Base-by-base conservation (phyloP, 2,329 filamentous ascomycete species). In the Aspergillus piperis region DNA sequence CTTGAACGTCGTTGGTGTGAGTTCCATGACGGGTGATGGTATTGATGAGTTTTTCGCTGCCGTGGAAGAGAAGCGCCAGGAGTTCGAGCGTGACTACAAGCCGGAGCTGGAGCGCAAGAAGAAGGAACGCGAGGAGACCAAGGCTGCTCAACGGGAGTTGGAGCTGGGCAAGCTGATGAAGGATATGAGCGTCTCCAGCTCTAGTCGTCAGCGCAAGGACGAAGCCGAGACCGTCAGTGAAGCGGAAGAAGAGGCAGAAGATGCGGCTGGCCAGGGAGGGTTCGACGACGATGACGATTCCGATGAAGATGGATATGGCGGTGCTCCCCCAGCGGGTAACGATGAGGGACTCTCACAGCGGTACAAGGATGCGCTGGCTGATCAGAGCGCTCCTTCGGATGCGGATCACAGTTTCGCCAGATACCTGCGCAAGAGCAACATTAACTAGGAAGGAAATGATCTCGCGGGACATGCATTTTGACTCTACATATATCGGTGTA, bases 131-230 rank as follows among this genome's bases (percentile, higher is more conserved):
- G 91, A 96, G 62, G 85, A 89, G 62, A 84, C 87, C 67, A 94
- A 93, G 80, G 83, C 86, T 62, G 84, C 84, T 60, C 79, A 86
- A 27, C 84, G 92, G 49, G 88, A 96, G 70, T 86, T 89, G 70
- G 93, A 99, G 75, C 79, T 99, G 27, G 91, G 90, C 62, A 92
- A 91, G 80, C 87, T 99, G 82, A 96, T 99, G 92, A 89, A 90
- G 73, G 94, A 95, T 68, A 96, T 99, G 91, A 83, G 83, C 56
- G 84, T 91, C 49, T 81, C 81, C 19, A 77, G 77, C 21, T 64
- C 72, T 62, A 76, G 57, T 44, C 66, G 59, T 63, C 66, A 63
- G 51, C 65, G 64, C 58, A 48, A 53, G 42, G 69, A 64, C 60
- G 69, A 72, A 58, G 68, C 73, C 3, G 81, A 83, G 63, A 80